Evolutionary conservation across 2,329 filamentous ascomycete genomes (phyloP).

Genomic region (Madurella mycetomatis): DNA sequence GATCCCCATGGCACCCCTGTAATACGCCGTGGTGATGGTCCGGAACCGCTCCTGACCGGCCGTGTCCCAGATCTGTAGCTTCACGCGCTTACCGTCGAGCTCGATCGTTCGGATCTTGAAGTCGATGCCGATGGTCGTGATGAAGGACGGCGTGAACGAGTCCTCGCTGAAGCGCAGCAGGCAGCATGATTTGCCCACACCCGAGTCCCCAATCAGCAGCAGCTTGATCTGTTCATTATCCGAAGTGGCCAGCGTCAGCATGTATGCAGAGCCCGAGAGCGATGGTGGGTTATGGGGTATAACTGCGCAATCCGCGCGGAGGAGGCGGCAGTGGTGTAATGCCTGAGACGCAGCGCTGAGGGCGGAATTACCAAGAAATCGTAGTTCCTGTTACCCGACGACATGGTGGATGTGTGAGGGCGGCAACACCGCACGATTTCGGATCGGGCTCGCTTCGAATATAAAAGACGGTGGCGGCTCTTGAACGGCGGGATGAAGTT

Average conservation of each 20-base stretch:
- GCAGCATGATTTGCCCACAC: conserved; percentile 96
- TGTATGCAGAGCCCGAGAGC: background rate
- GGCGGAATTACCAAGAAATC: conserved; percentile 76
- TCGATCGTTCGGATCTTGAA: conserved; percentile 99
- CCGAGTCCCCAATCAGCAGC: conserved; percentile 92
- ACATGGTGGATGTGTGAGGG: conserved; percentile 58
- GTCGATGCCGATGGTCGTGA: conserved; percentile 98
- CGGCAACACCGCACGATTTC: conserved; percentile 4
- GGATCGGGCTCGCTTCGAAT: conserved; percentile 1
- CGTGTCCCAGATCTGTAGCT: conserved; percentile 99
- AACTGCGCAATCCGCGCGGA: background rate
- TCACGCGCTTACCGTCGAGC: conserved; percentile 96
- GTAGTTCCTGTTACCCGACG: conserved; percentile 98
- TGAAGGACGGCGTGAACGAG: conserved; percentile 95
- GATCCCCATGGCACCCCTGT: conserved; percentile 97
- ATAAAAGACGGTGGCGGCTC: background rate
- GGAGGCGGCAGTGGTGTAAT: conserved; percentile 31
- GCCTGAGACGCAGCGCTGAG: conserved; percentile 5
- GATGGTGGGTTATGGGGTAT: background rate
- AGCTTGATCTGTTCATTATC: conserved; percentile 73
- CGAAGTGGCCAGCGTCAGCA: conserved; percentile 11
- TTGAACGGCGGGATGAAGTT: background rate
- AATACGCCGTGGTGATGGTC: conserved; percentile 98
- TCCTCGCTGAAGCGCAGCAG: conserved; percentile 95
- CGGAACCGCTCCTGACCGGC: conserved; percentile 97